Base-by-base conservation (phyloP, 164 flowering plant genomes). In the Cinnamomum micranthum region DNA sequence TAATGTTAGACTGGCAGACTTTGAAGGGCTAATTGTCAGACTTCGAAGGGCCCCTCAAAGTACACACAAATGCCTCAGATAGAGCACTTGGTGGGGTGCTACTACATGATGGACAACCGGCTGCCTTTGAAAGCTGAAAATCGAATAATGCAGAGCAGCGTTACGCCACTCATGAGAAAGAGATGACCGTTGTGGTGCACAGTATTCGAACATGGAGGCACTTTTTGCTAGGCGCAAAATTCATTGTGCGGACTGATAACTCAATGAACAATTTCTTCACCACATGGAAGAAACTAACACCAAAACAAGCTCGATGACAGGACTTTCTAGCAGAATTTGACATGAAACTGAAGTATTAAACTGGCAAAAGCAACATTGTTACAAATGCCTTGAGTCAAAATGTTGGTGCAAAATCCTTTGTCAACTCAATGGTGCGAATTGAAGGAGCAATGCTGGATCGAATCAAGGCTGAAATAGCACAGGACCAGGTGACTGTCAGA, bases 241-340 rank as follows among this genome's bases (percentile, higher is more conserved):
- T 72, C 28, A 10, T n/a, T 60, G 28, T 20, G n/a, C 4, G 6
- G 6, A 72, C 68, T 4, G 20, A 72, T 27, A 62, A 41, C 20
- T 11, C 31, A 6, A 68, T 3, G 31, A 20, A 72, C 50, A 3
- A 62, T 33, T 15, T 51, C 23, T 17, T 71, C 24, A 2, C 35
- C 11, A 25, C 25, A 5, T 1, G 55, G 17, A 71, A 68, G 70
- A 28, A 68, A 50, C 47, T 33, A 15, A 28, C 50, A 10, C 50
- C 50, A 11, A 70, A 70, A 59, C 60, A 50, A 50, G 60, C 62
- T 70, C 12, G 11, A 50, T 50, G 31, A 59, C 60, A 70, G 41
- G 71, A 69, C 15, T 15, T 69, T 24, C 50, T 50, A 25, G 31
- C 27, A 4, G 33, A 70, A 22, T 70, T 70, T 50, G 72, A 70